A percentile compares a stretch with the other conserved stretches of the same genome.
Evolutionary conservation across 495 filamentous ascomycete species (phyloP).

Genomic region (Viridothelium virens): DNA sequence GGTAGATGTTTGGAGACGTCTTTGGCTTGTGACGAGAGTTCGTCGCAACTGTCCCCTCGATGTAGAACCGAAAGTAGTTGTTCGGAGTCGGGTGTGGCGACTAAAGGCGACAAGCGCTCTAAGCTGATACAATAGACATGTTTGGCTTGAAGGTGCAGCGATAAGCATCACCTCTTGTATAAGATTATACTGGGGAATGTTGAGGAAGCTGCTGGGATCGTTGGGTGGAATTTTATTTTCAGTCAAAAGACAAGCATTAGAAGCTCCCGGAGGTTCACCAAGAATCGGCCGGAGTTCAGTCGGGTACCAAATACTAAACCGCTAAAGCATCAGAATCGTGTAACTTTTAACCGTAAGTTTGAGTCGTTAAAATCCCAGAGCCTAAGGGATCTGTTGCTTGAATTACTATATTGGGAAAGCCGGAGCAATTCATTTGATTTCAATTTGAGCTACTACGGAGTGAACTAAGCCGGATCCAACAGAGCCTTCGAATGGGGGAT

Average conservation of each 20-base stretch:
- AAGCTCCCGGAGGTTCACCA: not conserved
- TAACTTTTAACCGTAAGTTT: too few relatives aligned
- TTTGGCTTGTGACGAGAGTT: not conserved
- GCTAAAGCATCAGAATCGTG: too few relatives aligned
- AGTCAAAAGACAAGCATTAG: not conserved
- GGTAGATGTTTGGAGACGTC: not conserved
- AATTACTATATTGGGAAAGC: not conserved
- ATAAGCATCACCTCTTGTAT: not conserved
- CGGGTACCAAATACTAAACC: not conserved
- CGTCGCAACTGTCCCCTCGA: not conserved
- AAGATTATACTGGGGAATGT: not conserved
- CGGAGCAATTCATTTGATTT: slow-evolving; percentile 5
- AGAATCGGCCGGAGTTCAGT: not conserved
- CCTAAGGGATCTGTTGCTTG: not conserved
- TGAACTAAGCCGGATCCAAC: not conserved
- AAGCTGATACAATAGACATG: slow-evolving; percentile 4
- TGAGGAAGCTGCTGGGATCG: not conserved
- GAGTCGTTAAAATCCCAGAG: too few relatives aligned
- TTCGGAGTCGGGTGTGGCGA: not conserved
- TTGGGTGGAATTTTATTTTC: not conserved
- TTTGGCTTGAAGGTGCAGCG: not conserved
- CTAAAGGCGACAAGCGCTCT: slow-evolving; percentile 6
- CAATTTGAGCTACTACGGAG: slow-evolving; percentile 9
- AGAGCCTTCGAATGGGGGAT: not conserved
- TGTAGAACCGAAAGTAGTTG: not conserved